Evolutionary conservation across 768 basidiomycete species (phyloP).

Genomic region (Mycena galopus): DNA sequence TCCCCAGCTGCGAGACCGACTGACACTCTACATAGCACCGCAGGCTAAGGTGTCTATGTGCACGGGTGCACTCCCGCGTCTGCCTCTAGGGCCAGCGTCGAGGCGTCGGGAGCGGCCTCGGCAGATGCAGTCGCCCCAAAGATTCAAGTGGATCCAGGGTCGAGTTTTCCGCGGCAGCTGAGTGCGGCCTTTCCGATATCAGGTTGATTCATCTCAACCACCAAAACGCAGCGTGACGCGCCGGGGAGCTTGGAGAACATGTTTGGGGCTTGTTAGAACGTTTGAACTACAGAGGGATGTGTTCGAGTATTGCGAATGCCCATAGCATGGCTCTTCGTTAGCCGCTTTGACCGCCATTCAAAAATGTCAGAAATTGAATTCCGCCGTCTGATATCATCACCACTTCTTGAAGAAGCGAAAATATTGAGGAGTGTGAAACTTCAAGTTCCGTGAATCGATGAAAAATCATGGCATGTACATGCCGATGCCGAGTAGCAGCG

Average conservation of each 20-base stretch:
- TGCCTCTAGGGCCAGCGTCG: too few relatives aligned
- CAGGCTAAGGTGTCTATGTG: too few relatives aligned
- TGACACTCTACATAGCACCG: not conserved
- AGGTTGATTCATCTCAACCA: not conserved
- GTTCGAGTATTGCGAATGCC: slow-evolving; percentile 13
- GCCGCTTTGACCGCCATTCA: too few relatives aligned
- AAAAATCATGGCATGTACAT: too few relatives aligned
- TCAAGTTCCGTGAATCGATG: too few relatives aligned
- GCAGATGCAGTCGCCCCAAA: not conserved
- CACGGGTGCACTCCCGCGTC: too few relatives aligned
- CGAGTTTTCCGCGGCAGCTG: not conserved
- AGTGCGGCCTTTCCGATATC: not conserved
- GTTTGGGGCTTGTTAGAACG: slow-evolving; percentile 9
- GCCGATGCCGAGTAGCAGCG: too few relatives aligned
- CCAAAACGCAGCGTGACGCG: not conserved
- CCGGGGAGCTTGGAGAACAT: slow-evolving; percentile 24
- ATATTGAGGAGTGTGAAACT: too few relatives aligned
- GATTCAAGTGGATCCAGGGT: not conserved
- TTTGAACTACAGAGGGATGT: slow-evolving; percentile 26
- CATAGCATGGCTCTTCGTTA: not conserved
- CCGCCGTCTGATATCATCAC: too few relatives aligned
- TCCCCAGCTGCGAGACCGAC: not conserved
- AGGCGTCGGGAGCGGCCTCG: not conserved
- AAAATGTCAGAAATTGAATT: too few relatives aligned
- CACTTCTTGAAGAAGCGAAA: too few relatives aligned